Evolutionary conservation across 2,329 filamentous ascomycete genomes (phyloP).

Genomic region (Fusarium chlamydosporum): DNA sequence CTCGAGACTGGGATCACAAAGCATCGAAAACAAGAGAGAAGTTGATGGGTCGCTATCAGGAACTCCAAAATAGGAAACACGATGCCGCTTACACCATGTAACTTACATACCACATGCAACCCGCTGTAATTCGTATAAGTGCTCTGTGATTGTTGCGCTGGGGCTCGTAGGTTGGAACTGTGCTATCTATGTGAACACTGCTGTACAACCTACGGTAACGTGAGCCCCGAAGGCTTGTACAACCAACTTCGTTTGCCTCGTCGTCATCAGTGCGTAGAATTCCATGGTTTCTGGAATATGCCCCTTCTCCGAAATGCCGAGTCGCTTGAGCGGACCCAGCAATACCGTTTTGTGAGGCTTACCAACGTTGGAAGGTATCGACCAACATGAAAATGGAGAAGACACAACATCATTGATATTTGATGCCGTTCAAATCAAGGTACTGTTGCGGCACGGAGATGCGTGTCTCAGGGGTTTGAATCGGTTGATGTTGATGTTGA

Average conservation of each 20-base stretch:
- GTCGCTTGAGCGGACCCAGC: constrained; percentile 11
- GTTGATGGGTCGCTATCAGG: neutral
- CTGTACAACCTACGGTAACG: constrained; percentile 23
- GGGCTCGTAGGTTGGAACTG: constrained; percentile 22
- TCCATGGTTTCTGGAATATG: constrained; percentile 5
- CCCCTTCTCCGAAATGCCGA: constrained; percentile 9
- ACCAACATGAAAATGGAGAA: constrained; percentile 1
- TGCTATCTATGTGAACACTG: constrained; percentile 4
- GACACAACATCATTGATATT: constrained; percentile 10
- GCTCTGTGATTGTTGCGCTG: constrained; percentile 19
- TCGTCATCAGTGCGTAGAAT: constrained; percentile 10
- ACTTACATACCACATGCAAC: constrained; percentile 9
- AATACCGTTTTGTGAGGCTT: constrained; percentile 17
- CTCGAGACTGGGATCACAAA: neutral
- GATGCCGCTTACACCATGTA: neutral
- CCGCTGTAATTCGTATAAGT: constrained; percentile 26
- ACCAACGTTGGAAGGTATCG: constrained; percentile 11
- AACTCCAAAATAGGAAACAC: neutral
- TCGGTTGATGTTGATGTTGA: constrained; percentile 3
- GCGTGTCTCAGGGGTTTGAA: constrained; percentile 5
- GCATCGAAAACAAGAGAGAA: neutral
- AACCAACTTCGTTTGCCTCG: constrained; percentile 6
- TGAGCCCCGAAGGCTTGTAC: constrained; percentile 13
- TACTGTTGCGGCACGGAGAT: constrained; percentile 32
- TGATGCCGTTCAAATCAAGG: constrained; percentile 6